phyloP scores from a whole-genome alignment of 2,329 filamentous ascomycete species.

The Stachybotrys elegans region DNA sequence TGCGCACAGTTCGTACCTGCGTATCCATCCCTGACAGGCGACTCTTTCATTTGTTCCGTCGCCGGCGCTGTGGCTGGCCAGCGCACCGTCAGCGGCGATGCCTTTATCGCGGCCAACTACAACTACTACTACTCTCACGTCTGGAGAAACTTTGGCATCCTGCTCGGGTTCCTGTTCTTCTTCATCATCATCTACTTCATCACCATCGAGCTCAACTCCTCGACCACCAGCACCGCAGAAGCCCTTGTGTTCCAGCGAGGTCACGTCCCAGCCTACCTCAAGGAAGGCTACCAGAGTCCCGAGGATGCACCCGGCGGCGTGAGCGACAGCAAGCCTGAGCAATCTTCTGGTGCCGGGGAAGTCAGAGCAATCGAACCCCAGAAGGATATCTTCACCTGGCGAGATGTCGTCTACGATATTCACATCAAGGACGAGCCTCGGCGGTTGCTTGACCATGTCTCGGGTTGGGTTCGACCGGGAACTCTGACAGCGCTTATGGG shows the following conservation, averaged over 20 bases:
- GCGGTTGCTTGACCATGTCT: slow-evolving; percentile 71
- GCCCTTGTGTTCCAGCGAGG: slow-evolving; percentile 57
- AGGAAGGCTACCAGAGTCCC: neutral
- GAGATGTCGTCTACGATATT: slow-evolving; percentile 65
- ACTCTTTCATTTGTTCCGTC: slow-evolving; percentile 48
- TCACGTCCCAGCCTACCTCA: slow-evolving; percentile 28
- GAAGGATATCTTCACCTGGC: slow-evolving; percentile 70
- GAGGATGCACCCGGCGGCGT: neutral
- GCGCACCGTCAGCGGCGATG: slow-evolving; percentile 3
- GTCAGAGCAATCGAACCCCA: slow-evolving; percentile 33
- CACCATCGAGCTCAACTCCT: slow-evolving; percentile 4
- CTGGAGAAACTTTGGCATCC: slow-evolving; percentile 42
- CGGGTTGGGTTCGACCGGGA: slow-evolving; percentile 86
- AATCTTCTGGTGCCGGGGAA: slow-evolving; percentile 7
- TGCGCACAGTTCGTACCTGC: slow-evolving; percentile 4
- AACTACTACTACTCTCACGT: slow-evolving; percentile 19
- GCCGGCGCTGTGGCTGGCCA: slow-evolving; percentile 29
- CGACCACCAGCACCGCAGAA: slow-evolving; percentile 31
- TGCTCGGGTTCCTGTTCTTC: slow-evolving; percentile 2
- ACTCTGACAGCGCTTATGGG: slow-evolving; percentile 77
- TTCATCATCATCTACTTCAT: slow-evolving; percentile 5
- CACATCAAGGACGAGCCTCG: slow-evolving; percentile 69
- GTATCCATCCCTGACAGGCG: slow-evolving; percentile 36
- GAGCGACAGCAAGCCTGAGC: slow-evolving; percentile 1
- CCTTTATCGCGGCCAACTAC: slow-evolving; percentile 5